Evolutionary conservation across 1,139 yeast genomes (phyloP).

Genomic region (Pneumocystis murina): DNA sequence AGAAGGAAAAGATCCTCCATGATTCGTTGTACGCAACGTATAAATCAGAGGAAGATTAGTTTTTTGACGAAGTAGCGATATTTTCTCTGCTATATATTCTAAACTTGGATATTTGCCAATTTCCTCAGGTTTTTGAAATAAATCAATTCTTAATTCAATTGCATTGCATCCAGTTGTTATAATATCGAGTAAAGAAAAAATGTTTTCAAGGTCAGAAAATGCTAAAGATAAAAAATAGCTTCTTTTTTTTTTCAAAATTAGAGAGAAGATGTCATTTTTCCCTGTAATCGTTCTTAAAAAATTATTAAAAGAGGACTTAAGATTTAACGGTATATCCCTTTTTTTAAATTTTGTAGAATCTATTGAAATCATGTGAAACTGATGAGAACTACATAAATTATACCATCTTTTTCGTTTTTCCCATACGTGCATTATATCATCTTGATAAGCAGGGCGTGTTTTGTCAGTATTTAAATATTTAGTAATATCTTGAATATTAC

Average conservation of each 20-base stretch:
- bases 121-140: slow-evolving; percentile 35
- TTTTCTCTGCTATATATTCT: slow-evolving; percentile 54
- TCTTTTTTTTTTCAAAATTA: slow-evolving; percentile 35
- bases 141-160: slow-evolving; percentile 69
- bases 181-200: slow-evolving; percentile 34
- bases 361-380: slow-evolving; percentile 52
- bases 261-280: slow-evolving; percentile 19
- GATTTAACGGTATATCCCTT: background rate
- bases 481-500: slow-evolving; percentile 71
- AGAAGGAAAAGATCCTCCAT: slow-evolving; percentile 71
- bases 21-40: slow-evolving; percentile 62
- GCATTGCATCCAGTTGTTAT: slow-evolving; percentile 58
- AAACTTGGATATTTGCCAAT: slow-evolving; percentile 19
- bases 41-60: slow-evolving; percentile 65
- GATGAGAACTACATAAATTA: slow-evolving; percentile 61
- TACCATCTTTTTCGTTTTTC: slow-evolving; percentile 65
- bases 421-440: slow-evolving; percentile 77
- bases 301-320: slow-evolving; percentile 33
- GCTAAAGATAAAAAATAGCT: slow-evolving; percentile 66
- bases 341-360: background rate
- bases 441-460: slow-evolving; percentile 72
- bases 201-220: slow-evolving; percentile 28
- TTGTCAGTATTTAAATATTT: slow-evolving; percentile 59
- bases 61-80: slow-evolving; percentile 49
- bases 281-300: slow-evolving; percentile 58